A percentile compares a stretch with the other conserved stretches of the same genome.
Evolutionary conservation across 2,329 filamentous ascomycete species (phyloP).

Genomic region (Xylaria sp.): DNA sequence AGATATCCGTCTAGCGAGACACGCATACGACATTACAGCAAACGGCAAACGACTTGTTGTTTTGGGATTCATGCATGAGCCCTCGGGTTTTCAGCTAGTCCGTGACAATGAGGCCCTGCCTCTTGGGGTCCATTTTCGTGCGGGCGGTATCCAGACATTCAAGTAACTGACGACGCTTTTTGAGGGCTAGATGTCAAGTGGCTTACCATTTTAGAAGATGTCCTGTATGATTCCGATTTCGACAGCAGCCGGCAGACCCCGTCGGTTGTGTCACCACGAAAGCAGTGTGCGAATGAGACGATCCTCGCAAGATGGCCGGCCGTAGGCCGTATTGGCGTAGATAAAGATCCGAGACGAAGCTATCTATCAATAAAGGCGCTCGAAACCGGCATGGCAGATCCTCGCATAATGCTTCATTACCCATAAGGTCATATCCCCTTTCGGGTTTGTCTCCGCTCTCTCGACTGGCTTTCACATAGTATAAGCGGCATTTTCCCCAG

Average conservation of each 20-base stretch:
- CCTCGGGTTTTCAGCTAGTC: neutral
- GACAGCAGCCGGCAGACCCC: neutral
- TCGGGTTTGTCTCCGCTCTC: neutral
- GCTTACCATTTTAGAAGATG: neutral
- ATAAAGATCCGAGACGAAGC: neutral
- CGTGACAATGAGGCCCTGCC: neutral
- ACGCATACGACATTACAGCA: neutral
- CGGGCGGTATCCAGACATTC: neutral
- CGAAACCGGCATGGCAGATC: neutral
- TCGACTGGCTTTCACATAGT: neutral
- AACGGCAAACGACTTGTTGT: neutral
- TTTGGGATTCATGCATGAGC: neutral
- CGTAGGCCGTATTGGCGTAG: neutral
- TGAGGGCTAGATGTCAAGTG: conserved; percentile 3
- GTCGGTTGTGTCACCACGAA: conserved; percentile 1
- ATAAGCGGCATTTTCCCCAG: conserved; percentile 11
- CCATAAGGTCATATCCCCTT: neutral
- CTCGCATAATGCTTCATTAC: neutral
- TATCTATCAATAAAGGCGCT: conserved; percentile 1
- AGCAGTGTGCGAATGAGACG: conserved; percentile 26
- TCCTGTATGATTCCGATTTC: conserved; percentile 7
- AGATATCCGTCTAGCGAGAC: neutral
- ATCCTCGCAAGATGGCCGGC: neutral
- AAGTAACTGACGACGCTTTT: neutral
- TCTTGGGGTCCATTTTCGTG: neutral